Evolutionary conservation across 2,329 filamentous ascomycete species (phyloP), one percentile per base, ranked within the genome.

Genomic region (Coniochaeta ligniaria): DNA sequence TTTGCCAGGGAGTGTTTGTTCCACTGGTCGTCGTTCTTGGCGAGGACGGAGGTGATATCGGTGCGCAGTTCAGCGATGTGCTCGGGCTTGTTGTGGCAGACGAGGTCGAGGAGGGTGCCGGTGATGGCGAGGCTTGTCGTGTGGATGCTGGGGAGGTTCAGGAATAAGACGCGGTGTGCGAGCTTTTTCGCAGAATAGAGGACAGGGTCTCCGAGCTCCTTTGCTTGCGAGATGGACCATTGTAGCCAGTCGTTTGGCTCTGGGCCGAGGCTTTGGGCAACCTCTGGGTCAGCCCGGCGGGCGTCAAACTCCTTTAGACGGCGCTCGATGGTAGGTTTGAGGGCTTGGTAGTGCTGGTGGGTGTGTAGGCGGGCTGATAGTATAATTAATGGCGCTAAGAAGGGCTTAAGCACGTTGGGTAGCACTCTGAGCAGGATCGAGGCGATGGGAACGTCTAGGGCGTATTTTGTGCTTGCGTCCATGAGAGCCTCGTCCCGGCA

Each of bases 51-150:
- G 5, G 65, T 59, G 22, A 77, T 76, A 66, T 80, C 78, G 14
- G 74, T 67, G 3, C 78, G 73, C 26, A 80, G 66, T 33, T 75
- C 73, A 22, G 77, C 72, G 35, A 80, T 65, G 64, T 75, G 74
- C 60, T 78, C 41, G 11, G 41, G 57, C 22, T 26, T 52, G 33
- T 59, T n/a, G 26, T 75, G 12, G 70, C 73, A 50, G 2, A 70
- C 71, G 1, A 82, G 68, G 61, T 82, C 78, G 54, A 75, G 74
- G 31, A 83, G 62, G 9, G 31, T 73, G 63, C 62, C 75, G 1
- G 72, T 72, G 2, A 71, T 60, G 14, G 71, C 63, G 58, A 71
- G 67, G 11, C 70, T 66, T 1, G 71, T 73, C 7, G 74, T 74
- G 60, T 73, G 71, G 22, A 76, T 74, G 6, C 72, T 66, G 22